A percentile compares a stretch with the other conserved stretches of the same genome.
These are phyloP conservation scores for Mucor velutinosus DNA, from an alignment of 371 early-diverging fungal genomes.

Conservation along the genomic window DNA sequence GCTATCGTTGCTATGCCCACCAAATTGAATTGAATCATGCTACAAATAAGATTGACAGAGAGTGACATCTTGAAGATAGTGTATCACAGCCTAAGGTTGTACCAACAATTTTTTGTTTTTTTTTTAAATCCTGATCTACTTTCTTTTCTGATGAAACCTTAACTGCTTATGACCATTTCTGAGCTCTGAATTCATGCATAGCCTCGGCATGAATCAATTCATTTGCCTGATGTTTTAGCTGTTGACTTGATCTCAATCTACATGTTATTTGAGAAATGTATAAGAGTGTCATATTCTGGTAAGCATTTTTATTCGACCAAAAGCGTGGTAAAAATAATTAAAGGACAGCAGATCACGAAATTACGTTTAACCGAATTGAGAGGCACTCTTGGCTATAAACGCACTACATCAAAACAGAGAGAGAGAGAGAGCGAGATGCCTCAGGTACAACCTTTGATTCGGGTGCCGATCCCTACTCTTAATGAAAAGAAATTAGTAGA, in stretches of 20 bases:
- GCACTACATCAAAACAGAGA: neutral
- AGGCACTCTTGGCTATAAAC: neutral
- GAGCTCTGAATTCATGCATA: neutral
- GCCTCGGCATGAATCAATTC: neutral
- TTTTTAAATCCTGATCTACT: neutral
- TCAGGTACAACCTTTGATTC: neutral
- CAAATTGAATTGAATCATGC: neutral
- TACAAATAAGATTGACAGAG: neutral
- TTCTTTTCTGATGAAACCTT: neutral
- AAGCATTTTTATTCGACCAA: neutral
- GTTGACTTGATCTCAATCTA: neutral
- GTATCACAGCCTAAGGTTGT: neutral
- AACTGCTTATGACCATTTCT: neutral
- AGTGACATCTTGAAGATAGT: neutral
- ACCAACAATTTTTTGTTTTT: neutral
- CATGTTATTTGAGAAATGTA: too few relatives aligned
- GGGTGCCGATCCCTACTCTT: neutral
- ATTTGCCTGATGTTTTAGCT: too few relatives aligned
- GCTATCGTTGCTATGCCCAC: neutral
- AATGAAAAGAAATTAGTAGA: neutral
- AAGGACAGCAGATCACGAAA: neutral
- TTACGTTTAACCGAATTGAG: neutral
- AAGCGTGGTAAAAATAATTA: neutral
- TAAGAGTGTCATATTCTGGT: neutral
- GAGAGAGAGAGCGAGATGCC: neutral